Percentiles rank a stretch among this genome's conserved stretches.
Conservation (phyloP, 192 early-diverging fungal genomes). For the Backusella parvicylindrica region DNA sequence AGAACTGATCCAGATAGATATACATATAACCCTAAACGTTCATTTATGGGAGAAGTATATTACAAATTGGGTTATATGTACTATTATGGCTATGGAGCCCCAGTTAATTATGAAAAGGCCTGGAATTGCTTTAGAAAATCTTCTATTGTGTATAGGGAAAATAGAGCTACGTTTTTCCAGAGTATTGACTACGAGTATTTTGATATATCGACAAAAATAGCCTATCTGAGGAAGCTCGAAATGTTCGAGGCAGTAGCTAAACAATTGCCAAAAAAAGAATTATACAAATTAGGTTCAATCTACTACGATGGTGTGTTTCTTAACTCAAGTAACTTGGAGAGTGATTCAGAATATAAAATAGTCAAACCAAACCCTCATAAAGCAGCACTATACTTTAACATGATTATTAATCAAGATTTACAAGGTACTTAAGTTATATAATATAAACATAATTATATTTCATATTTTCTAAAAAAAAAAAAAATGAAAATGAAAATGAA, state of each 20-base stretch:
- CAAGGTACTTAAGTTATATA: background rate
- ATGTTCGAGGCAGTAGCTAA: background rate
- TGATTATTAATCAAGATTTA: background rate
- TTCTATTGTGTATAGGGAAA: background rate
- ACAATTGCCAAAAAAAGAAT: background rate
- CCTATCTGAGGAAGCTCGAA: background rate
- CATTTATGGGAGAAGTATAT: background rate
- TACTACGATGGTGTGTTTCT: background rate
- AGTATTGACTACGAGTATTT: background rate
- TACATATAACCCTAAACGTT: background rate
- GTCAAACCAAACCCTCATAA: background rate
- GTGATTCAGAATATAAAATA: background rate
- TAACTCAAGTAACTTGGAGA: background rate
- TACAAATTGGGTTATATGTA: background rate
- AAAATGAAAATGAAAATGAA: too few relatives aligned
- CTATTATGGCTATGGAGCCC: background rate
- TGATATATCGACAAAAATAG: background rate
- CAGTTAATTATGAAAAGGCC: background rate
- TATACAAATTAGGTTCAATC: background rate
- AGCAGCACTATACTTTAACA: background rate
- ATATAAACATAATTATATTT: background rate
- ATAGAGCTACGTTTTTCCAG: background rate
- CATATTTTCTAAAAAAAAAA: background rate
- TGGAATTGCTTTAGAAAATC: background rate
- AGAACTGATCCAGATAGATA: background rate